Evolutionary conservation across 2,329 filamentous ascomycete species (phyloP), one percentile per base, ranked within the genome.

Genomic region (Xylariaceae sp.): DNA sequence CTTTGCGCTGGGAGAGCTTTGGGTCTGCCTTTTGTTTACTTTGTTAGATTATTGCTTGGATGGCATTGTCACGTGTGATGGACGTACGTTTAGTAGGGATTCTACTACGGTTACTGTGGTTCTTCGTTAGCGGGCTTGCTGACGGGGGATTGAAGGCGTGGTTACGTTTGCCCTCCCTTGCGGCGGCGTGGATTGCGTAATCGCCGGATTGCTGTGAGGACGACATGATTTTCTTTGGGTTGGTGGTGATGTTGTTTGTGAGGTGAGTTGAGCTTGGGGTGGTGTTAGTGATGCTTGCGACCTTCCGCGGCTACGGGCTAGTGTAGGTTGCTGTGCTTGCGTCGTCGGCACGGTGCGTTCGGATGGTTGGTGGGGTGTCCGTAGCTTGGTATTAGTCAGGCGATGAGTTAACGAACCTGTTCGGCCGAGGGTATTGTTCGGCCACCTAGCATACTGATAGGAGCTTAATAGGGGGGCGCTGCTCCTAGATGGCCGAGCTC

Each of bases 111-210:
- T 73, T 29, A 80, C 89, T 95, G 3, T n/a, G 8, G 21, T 22
- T 2, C 12, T 51, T 16, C 47, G 16, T n/a, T 55, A 56, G 46
- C 9, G 13, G 18, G 37, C 32, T 43, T 15, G 5, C 5, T 5
- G 15, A 6, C 3, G 8, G 10, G 16, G 26, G 15, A 41, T 9
- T 42, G 13, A 30, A 15, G 10, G 10, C 30, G 32, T 15, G 36
- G 32, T 79, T 68, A 95, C 92, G 80, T 76, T 84, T 87, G 40
- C 92, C 91, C 70, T 95, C 89, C 53, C 92, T 82, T 57, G 87
- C 87, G 40, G 92, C 92, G 61, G 88, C 88, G 68, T 97, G 92
- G 41, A 96, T 86, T 26, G 90, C 87, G 63, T 86, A 96, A 64
- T 87, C 89, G 48, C 55, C 53, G 4, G 84, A 76, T 42, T 71